A percentile compares a stretch with the other conserved stretches of the same genome.
phyloP scores from a whole-genome alignment of 306 rosid species.

The Quercus alba region DNA sequence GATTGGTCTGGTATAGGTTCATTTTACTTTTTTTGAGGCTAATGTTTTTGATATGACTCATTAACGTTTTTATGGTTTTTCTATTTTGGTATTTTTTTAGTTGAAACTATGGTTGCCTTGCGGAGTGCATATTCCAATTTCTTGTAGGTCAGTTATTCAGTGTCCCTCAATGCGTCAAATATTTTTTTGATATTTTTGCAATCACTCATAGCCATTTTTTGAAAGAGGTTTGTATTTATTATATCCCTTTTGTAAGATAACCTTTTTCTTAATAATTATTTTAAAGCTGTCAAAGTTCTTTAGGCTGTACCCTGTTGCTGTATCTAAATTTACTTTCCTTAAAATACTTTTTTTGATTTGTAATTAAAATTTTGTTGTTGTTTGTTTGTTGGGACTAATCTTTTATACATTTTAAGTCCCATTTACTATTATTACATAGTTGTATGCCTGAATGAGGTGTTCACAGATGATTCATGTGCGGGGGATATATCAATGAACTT shows the following conservation, averaged over 20 bases:
- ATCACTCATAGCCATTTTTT: conserved; percentile 34
- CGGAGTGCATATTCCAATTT: conserved; percentile 26
- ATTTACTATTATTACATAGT: too few species aligned
- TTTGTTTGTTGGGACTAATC: too few species aligned
- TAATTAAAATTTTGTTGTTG: too few species aligned
- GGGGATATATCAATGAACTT: too few species aligned
- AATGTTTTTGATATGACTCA: not conserved
- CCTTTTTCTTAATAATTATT: not conserved
- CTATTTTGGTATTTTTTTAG: conserved; percentile 16
- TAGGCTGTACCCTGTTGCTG: too few species aligned
- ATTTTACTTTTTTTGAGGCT: not conserved
- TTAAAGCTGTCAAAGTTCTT: not conserved
- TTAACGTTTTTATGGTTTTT: conserved; percentile 1
- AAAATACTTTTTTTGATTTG: too few species aligned
- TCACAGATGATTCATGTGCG: too few species aligned
- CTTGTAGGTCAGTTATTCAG: conserved; percentile 37
- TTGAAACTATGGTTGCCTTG: not conserved
- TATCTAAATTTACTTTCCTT: too few species aligned
- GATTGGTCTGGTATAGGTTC: conserved; percentile 35
- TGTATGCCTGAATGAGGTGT: too few species aligned
- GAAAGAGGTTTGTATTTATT: conserved; percentile 38
- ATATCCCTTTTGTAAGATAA: not conserved
- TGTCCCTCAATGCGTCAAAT: conserved; percentile 38
- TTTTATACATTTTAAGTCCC: too few species aligned
- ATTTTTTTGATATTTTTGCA: conserved; percentile 34